Conservation (phyloP, 2,329 filamentous ascomycete genomes). For the Venturiaceae sp. region DNA sequence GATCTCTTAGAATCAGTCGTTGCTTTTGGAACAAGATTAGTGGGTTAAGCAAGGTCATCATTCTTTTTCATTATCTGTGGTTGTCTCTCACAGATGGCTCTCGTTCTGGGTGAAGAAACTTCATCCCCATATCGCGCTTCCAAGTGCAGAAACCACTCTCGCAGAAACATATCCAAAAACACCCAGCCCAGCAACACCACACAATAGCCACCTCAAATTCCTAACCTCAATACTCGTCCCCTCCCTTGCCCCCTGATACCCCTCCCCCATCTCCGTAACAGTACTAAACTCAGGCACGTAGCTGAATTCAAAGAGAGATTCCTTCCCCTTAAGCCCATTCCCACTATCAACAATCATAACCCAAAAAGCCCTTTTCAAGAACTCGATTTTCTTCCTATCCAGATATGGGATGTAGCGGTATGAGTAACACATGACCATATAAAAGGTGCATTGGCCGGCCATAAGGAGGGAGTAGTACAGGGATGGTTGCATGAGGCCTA, state of each 20-base stretch:
- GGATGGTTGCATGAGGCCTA: slow-evolving; percentile 48
- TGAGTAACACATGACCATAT: slow-evolving; percentile 45
- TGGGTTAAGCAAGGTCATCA: too few species aligned
- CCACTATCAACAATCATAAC: slow-evolving; percentile 53
- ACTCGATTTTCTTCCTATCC: slow-evolving; percentile 43
- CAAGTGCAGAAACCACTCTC: not conserved
- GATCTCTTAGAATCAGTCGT: too few species aligned
- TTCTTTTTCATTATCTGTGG: too few species aligned
- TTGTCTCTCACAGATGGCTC: too few species aligned
- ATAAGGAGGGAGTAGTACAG: slow-evolving; percentile 52
- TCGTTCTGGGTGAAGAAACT: too few species aligned
- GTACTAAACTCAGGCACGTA: slow-evolving; percentile 43
- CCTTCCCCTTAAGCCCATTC: slow-evolving; percentile 50
- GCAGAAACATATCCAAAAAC: not conserved
- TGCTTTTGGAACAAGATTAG: too few species aligned
- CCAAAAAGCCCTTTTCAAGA: slow-evolving; percentile 45
- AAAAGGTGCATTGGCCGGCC: slow-evolving; percentile 56
- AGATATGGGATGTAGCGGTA: slow-evolving; percentile 39
- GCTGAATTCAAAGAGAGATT: slow-evolving; percentile 61
- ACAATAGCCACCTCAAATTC: slow-evolving; percentile 8
- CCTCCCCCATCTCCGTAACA: not conserved
- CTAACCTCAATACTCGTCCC: slow-evolving; percentile 1
- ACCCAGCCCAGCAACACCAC: not conserved
- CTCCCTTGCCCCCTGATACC: not conserved
- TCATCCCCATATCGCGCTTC: not conserved